Evolutionary conservation across 2,329 filamentous ascomycete species (phyloP).

Genomic region (Aspergillus hortae): DNA sequence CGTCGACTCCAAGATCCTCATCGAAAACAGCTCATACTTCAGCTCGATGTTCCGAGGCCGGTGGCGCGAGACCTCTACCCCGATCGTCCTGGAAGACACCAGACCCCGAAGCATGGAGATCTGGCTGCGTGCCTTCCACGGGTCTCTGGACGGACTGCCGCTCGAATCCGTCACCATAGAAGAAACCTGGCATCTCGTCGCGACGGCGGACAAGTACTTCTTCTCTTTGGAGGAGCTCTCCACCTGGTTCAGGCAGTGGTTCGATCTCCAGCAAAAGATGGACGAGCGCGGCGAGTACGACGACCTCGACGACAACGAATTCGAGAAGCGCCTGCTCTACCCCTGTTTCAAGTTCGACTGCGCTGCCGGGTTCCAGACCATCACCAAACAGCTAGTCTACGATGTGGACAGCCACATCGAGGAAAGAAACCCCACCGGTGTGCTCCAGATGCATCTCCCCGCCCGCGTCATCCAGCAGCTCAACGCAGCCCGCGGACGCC

Average conservation of each 20-base stretch:
- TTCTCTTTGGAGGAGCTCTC: not conserved
- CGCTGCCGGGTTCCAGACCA: not conserved
- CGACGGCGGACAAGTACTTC: conserved; percentile 2
- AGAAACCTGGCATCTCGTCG: not conserved
- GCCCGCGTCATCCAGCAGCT: not conserved
- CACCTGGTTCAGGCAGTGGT: conserved; percentile 1
- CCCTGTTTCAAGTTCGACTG: conserved; percentile 3
- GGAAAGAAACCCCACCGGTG: conserved; percentile 4
- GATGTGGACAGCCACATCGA: not conserved
- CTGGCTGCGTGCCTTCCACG: not conserved
- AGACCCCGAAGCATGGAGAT: not conserved
- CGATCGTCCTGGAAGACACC: not conserved
- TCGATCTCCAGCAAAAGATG: not conserved
- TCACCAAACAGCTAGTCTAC: conserved; percentile 2
- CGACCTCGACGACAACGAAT: not conserved
- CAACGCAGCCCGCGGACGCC: not conserved
- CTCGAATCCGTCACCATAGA: not conserved
- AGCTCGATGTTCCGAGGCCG: not conserved
- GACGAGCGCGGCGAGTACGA: too few relatives aligned
- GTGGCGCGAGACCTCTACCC: not conserved
- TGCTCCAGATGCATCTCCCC: conserved; percentile 1
- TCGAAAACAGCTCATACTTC: not conserved
- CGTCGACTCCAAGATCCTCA: not conserved
- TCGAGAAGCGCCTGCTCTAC: not conserved
- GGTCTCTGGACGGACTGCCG: not conserved